Evolutionary conservation across 2,329 filamentous ascomycete genomes (phyloP), one percentile per base, ranked within the genome.

Genomic region (Talaromyces sp.): DNA sequence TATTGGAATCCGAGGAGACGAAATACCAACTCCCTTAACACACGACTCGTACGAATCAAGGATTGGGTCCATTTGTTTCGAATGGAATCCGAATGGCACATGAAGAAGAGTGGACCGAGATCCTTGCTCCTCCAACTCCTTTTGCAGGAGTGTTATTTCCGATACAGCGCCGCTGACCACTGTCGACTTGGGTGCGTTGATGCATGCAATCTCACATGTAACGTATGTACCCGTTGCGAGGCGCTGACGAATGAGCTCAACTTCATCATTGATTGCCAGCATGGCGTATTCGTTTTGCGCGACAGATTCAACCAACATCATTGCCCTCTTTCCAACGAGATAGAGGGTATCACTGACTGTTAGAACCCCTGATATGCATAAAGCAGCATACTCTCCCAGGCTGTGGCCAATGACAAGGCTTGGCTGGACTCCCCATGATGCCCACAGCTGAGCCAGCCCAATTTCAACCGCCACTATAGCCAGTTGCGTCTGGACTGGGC

Each of bases 51-150:
- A 77, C 1, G 71, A 71, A 1, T 74, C 72, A 2, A 82, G 67
- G 1, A 82, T 77, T 3, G 78, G 73, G 9, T 81, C 75, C 30
- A 80, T 75, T 62, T 80, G 78, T 5, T 75, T 71, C 8, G 77
- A 79, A 63, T 80, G 78, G 72, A 79, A 80, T 11, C 77, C 78
- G 54, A 76, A 80, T n/a, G 77, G 77, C 3, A 80, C 71, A 64
- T 72, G 73, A 13, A 80, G 65, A 57, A 74, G 75, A 5, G 75
- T 78, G 55, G 70, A 72, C 56, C 77, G 77, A 55, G 75, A 67
- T 0, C 71, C 72, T 59, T 71, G 67, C n/a, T 70, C 69, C 1
- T 70, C 65, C 51, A 74, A 69, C 28, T 69, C 70, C 32, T 73
- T 70, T 3, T 71, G 67, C 55, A 77, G 65, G 2, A 65, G 58